A percentile compares a stretch with the other conserved stretches of the same genome.
These are phyloP conservation scores for Trypanosoma vivax DNA, from an alignment of 208 protist genomes.

Conservation along the genomic window DNA sequence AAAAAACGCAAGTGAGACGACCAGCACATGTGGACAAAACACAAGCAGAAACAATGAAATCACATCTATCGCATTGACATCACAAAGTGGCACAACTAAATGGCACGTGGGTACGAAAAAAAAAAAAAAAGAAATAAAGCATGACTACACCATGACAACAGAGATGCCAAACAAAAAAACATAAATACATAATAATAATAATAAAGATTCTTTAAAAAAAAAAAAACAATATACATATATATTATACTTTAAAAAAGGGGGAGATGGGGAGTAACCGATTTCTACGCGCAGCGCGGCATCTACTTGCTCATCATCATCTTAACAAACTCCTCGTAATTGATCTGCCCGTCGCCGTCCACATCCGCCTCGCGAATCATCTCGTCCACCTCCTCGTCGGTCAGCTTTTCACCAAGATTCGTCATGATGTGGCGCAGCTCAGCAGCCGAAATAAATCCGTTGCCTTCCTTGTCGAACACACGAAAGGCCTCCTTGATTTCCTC, in stretches of 20 bases:
- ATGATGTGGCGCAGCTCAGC: slow-evolving; percentile 93
- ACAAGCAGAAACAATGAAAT: too few relatives aligned
- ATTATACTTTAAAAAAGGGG: too few relatives aligned
- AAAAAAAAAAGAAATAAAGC: slow-evolving; percentile 9
- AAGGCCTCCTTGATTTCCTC: slow-evolving; percentile 95
- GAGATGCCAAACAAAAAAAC: slow-evolving; percentile 6
- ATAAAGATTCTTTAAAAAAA: too few relatives aligned
- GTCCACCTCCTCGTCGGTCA: slow-evolving; percentile 86
- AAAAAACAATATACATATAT: too few relatives aligned
- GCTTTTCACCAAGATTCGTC: slow-evolving; percentile 93
- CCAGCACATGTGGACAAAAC: too few relatives aligned
- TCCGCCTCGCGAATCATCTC: slow-evolving; percentile 74
- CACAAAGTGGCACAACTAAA: too few relatives aligned
- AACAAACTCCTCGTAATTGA: slow-evolving; percentile 80
- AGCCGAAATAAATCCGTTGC: slow-evolving; percentile 91
- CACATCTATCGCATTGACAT: too few relatives aligned
- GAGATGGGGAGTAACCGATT: too few relatives aligned
- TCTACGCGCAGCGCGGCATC: too few relatives aligned
- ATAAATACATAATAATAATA: slow-evolving; percentile 3
- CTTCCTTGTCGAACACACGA: slow-evolving; percentile 94
- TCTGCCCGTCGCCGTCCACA: slow-evolving; percentile 77
- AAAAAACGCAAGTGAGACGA: too few relatives aligned
- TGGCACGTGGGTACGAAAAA: too few relatives aligned
- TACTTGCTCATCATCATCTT: slow-evolving; percentile 62
- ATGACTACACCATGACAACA: slow-evolving; percentile 1